These are phyloP conservation scores for Verticillium dahliae DNA, from an alignment of 2,329 filamentous ascomycete species.

Conservation along the genomic window DNA sequence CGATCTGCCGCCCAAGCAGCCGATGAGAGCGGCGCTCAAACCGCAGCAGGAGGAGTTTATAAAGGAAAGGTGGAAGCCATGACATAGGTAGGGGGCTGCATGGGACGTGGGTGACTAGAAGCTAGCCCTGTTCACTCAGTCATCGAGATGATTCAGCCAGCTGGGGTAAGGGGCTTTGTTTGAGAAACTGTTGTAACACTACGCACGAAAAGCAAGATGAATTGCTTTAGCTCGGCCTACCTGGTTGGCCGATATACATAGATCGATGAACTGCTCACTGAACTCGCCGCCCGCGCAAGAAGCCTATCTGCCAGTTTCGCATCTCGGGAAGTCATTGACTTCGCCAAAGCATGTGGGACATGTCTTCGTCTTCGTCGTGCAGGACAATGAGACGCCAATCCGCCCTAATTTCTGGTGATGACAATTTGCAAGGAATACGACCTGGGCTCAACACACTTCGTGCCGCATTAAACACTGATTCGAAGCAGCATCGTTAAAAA, in stretches of 20 bases:
- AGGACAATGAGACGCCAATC: no score
- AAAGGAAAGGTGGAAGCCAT: neutral
- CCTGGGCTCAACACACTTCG: no score
- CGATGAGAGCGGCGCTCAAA: neutral
- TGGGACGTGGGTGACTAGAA: neutral
- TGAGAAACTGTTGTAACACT: neutral
- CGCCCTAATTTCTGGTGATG: no score
- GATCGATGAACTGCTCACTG: neutral
- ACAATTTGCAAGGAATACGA: no score
- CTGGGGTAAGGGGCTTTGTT: neutral
- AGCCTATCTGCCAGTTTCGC: no score
- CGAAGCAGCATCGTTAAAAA: neutral
- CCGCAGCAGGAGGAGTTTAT: neutral
- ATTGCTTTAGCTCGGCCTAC: neutral
- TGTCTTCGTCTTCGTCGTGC: no score
- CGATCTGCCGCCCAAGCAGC: neutral
- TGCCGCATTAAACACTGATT: neutral
- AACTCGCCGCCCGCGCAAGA: neutral
- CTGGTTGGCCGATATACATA: neutral
- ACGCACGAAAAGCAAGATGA: neutral
- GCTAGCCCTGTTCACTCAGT: neutral
- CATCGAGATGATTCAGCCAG: neutral
- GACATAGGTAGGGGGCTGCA: neutral
- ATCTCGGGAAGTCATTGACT: no score
- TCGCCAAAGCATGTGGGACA: no score